Evolutionary conservation across 1,139 yeast species (phyloP).

Genomic region (Yamadazyma atmosphaerica): DNA sequence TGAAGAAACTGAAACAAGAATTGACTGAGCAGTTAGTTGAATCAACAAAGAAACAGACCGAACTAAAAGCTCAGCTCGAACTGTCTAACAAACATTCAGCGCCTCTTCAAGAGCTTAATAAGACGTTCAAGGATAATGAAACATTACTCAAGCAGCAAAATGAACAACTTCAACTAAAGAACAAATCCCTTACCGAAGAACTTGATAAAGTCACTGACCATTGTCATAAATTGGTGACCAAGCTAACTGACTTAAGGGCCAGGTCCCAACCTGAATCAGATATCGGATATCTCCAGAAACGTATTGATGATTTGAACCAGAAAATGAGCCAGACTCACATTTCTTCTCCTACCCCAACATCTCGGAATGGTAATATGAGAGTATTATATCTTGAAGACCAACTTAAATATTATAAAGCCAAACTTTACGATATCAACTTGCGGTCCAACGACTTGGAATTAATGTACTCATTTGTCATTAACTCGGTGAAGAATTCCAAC

Average conservation of each 20-base stretch:
- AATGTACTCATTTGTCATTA: conserved; percentile 49
- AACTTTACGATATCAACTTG: conserved; percentile 35
- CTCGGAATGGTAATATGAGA: too few relatives aligned
- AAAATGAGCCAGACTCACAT: conserved; percentile 10
- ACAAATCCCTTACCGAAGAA: conserved; percentile 23
- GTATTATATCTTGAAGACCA: conserved; percentile 28
- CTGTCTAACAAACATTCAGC: background rate
- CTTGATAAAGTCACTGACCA: conserved; percentile 27
- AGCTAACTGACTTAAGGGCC: conserved; percentile 22
- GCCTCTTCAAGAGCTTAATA: conserved; percentile 12
- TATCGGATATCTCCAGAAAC: conserved; percentile 8
- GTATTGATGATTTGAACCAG: conserved; percentile 13
- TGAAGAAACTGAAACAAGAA: conserved; percentile 18
- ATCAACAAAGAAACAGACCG: conserved; percentile 13
- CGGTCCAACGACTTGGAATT: conserved; percentile 51
- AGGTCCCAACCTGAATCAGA: conserved; percentile 3
- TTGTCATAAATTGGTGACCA: conserved; percentile 32
- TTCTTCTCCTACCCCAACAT: conserved; percentile 7
- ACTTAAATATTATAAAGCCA: conserved; percentile 38
- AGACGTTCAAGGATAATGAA: conserved; percentile 18
- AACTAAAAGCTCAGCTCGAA: conserved; percentile 7
- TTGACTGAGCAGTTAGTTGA: conserved; percentile 5
- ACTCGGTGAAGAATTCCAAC: conserved; percentile 48
- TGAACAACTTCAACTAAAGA: conserved; percentile 21
- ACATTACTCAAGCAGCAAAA: conserved; percentile 21